Evolutionary conservation across 2,329 filamentous ascomycete genomes (phyloP).

Genomic region (Sporothrix luriei): DNA sequence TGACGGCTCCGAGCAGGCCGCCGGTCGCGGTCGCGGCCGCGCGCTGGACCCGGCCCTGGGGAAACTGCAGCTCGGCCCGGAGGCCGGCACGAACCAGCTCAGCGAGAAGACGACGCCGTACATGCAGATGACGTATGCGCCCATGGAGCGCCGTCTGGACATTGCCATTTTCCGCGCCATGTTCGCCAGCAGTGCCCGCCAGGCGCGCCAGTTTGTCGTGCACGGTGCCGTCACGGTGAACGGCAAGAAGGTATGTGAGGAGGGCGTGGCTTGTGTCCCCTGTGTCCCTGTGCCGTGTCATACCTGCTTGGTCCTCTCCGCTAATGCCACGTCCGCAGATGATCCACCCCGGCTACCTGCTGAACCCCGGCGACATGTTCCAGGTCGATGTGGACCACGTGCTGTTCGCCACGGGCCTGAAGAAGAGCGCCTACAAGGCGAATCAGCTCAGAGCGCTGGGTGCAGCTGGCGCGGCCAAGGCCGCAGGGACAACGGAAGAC

Average conservation of each 20-base stretch:
- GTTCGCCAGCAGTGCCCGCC: constrained; percentile 89
- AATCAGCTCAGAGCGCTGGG: constrained; percentile 36
- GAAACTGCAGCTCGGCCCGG: constrained; percentile 4
- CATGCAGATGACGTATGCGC: constrained; percentile 94
- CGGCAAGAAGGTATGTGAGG: constrained; percentile 75
- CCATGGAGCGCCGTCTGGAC: constrained; percentile 85
- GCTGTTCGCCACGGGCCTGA: constrained; percentile 79
- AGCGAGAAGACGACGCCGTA: constrained; percentile 69
- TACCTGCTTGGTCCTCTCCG: background rate
- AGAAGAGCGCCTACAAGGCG: constrained; percentile 55
- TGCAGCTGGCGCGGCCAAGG: constrained; percentile 36
- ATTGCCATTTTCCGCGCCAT: constrained; percentile 92
- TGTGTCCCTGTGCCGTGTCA: background rate
- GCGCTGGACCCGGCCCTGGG: background rate
- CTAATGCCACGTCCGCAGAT: constrained; percentile 60
- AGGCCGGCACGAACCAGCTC: constrained; percentile 39
- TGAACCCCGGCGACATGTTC: constrained; percentile 98
- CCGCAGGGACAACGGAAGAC: constrained; percentile 40
- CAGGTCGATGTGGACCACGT: constrained; percentile 89
- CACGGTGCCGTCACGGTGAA: constrained; percentile 95
- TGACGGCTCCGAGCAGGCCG: constrained; percentile 81
- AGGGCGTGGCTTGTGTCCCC: too few relatives aligned
- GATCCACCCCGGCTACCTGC: constrained; percentile 84
- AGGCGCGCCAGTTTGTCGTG: constrained; percentile 91
- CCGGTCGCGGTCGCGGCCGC: constrained; percentile 78